Evolutionary conservation across 148 eudicot genomes (phyloP), one percentile per base, ranked within the genome.

Genomic region (Nepenthes mirabilis): DNA sequence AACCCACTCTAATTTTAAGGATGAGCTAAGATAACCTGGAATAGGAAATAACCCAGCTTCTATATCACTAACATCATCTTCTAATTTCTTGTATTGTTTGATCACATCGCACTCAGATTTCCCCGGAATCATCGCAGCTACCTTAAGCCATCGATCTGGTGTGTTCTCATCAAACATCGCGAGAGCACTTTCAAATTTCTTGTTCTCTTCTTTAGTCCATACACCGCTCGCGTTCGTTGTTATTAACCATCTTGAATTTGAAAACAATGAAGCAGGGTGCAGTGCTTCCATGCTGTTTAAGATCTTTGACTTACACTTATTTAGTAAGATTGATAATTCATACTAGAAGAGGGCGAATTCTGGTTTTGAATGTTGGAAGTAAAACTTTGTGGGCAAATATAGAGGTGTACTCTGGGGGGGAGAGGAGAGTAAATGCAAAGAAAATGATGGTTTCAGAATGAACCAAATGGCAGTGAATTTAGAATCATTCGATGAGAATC

Each of bases 131-230:
- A 75, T 80, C 11, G 61, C 73, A 13, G 99, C 96, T 5, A 93
- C 83, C 45, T 81, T 79, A 1, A 50, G 55, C 95, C 95, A 93
- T 65, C 96, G 77, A 58, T 93, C 78, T 7, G 95, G 96, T 1
- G 82, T 80, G 12, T 80, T 61, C 40, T 82, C 80, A 56, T 86
- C 99, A 60, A 61, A 76, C 37, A 86, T 43, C 37, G 96, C 99
- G 1, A 93, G 70, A 37, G 99, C 99, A 57, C 75, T 76, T 73
- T 93, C 99, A 47, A 93, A 93, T 34, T 14, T 57, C 72, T 93
- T 93, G 84, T 93, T 93, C 72, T 93, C 96, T 67, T 86, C 99
- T 69, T 77, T 82, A 1, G 86, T 88, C 99, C 99, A 93, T 52
- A 32, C 33, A 5, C 55, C 23, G 58, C 11, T 55, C 2, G 9